phyloP scores from a whole-genome alignment of 192 early-diverging fungal genomes.

The Entrophospora sp. region DNA sequence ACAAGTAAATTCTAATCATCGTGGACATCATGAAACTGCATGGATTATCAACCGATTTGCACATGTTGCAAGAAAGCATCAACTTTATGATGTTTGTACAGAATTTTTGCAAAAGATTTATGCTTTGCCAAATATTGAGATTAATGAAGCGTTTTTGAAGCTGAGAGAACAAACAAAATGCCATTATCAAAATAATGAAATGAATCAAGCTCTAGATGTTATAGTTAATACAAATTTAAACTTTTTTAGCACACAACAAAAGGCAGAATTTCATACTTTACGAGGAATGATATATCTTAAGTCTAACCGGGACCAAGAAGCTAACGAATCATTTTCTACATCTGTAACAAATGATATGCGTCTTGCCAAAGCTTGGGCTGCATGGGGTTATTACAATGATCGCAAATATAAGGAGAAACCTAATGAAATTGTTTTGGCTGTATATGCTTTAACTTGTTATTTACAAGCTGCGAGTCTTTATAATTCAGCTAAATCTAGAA shows the following conservation, averaged over 20 bases:
- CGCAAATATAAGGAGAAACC: slow-evolving; percentile 79
- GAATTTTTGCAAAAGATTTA: slow-evolving; percentile 92
- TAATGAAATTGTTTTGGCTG: slow-evolving; percentile 70
- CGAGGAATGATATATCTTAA: slow-evolving; percentile 94
- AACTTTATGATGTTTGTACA: slow-evolving; percentile 91
- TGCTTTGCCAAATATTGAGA: slow-evolving; percentile 98
- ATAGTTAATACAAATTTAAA: slow-evolving; percentile 99
- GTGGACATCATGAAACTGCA: slow-evolving; percentile 98
- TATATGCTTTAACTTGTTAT: slow-evolving; percentile 90
- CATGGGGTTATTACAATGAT: slow-evolving; percentile 95
- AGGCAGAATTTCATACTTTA: slow-evolving; percentile 95
- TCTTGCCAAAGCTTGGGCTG: slow-evolving; percentile 93
- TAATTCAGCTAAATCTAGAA: slow-evolving; percentile 78
- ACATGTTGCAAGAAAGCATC: slow-evolving; percentile 90
- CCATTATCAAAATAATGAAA: slow-evolving; percentile 83
- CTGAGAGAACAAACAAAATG: slow-evolving; percentile 97
- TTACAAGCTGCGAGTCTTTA: slow-evolving; percentile 87
- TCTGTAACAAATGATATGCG: slow-evolving; percentile 83
- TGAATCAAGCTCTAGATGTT: slow-evolving; percentile 88
- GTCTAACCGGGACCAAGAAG: slow-evolving; percentile 75
- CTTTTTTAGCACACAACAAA: slow-evolving; percentile 87
- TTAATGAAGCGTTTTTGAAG: slow-evolving; percentile 97
- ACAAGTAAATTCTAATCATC: slow-evolving; percentile 59
- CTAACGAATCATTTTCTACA: slow-evolving; percentile 80
- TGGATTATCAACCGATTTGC: slow-evolving; percentile 99